Conservation (phyloP, 768 basidiomycete genomes). For the Trametes gibbosa region DNA sequence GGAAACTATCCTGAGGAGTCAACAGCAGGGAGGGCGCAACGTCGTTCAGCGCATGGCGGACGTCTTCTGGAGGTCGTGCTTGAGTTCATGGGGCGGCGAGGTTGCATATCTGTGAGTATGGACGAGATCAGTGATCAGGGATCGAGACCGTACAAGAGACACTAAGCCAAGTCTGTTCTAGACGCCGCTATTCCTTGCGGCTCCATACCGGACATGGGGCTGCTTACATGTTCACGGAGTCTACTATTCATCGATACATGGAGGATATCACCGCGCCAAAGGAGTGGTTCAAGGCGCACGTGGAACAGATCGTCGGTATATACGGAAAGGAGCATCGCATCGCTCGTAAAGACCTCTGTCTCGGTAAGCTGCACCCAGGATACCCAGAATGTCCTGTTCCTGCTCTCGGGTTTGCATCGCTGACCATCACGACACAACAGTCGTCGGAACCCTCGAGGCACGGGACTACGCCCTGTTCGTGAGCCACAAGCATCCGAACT, state of each 20-base stretch:
- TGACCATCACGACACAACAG: too few species aligned
- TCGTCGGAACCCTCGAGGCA: conserved; percentile 70
- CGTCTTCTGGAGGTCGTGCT: conserved; percentile 43
- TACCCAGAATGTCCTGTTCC: neutral
- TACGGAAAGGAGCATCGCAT: conserved; percentile 37
- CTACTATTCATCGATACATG: conserved; percentile 66
- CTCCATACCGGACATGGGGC: conserved; percentile 62
- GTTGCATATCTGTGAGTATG: conserved; percentile 43
- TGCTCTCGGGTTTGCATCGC: too few species aligned
- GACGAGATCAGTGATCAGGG: too few species aligned
- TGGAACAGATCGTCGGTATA: too few species aligned
- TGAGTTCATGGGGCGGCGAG: conserved; percentile 33
- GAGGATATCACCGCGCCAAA: conserved; percentile 44
- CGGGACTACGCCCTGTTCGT: conserved; percentile 75
- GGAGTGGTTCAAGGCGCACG: too few species aligned
- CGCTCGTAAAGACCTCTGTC: conserved; percentile 35
- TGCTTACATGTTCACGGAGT: conserved; percentile 68
- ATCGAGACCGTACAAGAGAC: too few species aligned
- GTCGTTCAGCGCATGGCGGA: conserved; percentile 58
- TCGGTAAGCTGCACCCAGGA: conserved; percentile 27
- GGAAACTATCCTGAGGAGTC: conserved; percentile 15
- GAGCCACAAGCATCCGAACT: conserved; percentile 64
- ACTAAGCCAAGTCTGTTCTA: too few species aligned
- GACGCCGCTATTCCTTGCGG: too few species aligned
- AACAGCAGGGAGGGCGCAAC: conserved; percentile 56